Evolutionary conservation across 345 rosid genomes (phyloP), one percentile per base, ranked within the genome.

Genomic region (Ceriops decandra): DNA sequence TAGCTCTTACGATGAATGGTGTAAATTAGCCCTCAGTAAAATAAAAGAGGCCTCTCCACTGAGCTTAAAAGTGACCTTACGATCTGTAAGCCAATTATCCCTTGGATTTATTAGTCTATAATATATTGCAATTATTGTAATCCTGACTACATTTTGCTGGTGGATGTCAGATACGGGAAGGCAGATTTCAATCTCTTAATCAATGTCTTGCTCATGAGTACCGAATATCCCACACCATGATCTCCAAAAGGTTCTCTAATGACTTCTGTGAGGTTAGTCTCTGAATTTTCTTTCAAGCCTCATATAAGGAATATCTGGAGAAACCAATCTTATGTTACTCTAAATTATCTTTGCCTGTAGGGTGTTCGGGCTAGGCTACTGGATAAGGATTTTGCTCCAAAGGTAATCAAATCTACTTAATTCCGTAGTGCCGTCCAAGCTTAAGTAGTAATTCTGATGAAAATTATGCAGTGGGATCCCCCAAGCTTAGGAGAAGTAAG

Each of bases 381-480:
- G 69, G 96, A 91, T 63, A 91, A 83, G 75, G 95, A 95, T 74
- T 95, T 90, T 77, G 82, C 96, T 78, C 99, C 99, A 61, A 87
- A 95, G 99, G 96, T 88, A 59, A 68, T 54, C 63, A 26, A 7
- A 1, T 63, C 49, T 26, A 32, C 20, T 32, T 2, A 52, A 38
- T 60, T 28, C 4, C n/a, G 20, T 46, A 60, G 21, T 63, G 57
- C 21, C 8, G 20, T 35, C 24, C 59, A 21, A 8, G 30, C 59
- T 56, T 56, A 9, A 56, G 10, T 24, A 15, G 22, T 52, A 53
- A 5, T 30, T 66, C 59, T 28, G 21, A 67, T 56, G 19, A 9
- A 32, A 61, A 62, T 21, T 69, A 24, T 81, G 86, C 83, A 86
- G 89, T 84, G 93, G 93, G 74, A 86, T 42, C 93, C 90, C 68